Conservation (phyloP, 2,329 filamentous ascomycete species). For the Hirsutella thompsonii region DNA sequence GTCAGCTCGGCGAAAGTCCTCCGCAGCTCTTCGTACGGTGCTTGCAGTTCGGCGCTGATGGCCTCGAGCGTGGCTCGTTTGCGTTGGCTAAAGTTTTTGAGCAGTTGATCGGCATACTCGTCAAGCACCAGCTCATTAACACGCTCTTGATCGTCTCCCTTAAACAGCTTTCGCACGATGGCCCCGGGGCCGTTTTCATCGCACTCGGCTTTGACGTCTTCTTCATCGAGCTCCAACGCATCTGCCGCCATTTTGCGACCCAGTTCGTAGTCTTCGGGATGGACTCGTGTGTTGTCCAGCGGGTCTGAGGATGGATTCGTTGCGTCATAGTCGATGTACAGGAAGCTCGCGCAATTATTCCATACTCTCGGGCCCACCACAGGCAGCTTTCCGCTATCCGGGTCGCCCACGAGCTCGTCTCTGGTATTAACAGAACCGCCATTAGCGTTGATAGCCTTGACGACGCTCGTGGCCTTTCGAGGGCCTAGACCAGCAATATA, state of each 20-base stretch:
- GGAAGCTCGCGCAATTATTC: conserved; percentile 93
- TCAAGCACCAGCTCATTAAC: conserved; percentile 94
- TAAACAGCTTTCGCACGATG: conserved; percentile 88
- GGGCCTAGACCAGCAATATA: conserved; percentile 87
- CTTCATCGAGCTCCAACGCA: conserved; percentile 89
- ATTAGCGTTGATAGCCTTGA: conserved; percentile 77
- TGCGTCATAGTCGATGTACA: conserved; percentile 81
- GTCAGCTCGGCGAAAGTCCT: conserved; percentile 60
- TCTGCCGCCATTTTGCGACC: conserved; percentile 98
- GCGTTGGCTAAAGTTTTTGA: conserved; percentile 82
- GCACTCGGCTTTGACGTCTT: conserved; percentile 90
- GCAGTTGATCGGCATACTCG: conserved; percentile 91
- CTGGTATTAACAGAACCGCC: conserved; percentile 75
- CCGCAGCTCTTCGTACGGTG: conserved; percentile 87
- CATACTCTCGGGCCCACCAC: conserved; percentile 85
- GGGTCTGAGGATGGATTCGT: conserved; percentile 76
- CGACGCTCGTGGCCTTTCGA: conserved; percentile 67
- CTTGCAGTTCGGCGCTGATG: conserved; percentile 84
- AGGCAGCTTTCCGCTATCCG: conserved; percentile 61
- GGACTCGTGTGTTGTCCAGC: conserved; percentile 90
- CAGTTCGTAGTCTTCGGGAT: conserved; percentile 96
- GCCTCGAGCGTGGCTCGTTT: conserved; percentile 95
- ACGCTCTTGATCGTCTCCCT: conserved; percentile 84
- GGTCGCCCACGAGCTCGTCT: conserved; percentile 79
- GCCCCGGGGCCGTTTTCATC: conserved; percentile 83